These are phyloP conservation scores for Cystoisospora suis DNA, from an alignment of 169 alveolate genomes.

Conservation along the genomic window DNA sequence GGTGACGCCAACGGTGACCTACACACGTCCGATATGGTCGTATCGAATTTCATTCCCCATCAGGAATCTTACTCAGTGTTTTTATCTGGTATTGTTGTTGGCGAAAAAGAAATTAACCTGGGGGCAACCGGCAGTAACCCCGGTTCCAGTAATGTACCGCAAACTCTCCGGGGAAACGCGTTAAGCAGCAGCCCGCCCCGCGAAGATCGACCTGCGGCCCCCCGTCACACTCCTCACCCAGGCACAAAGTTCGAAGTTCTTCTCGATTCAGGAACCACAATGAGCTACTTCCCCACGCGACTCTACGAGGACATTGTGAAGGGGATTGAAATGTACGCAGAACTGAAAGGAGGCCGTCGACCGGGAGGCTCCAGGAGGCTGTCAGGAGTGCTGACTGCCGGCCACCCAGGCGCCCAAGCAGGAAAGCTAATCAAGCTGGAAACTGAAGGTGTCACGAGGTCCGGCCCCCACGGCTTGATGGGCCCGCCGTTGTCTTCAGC, in stretches of 20 bases:
- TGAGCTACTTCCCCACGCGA: conserved; percentile 71
- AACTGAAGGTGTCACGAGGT: no score
- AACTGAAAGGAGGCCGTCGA: conserved; percentile 9
- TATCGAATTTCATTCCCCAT: background rate
- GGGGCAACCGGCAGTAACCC: background rate
- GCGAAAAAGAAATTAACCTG: background rate
- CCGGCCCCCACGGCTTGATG: no score
- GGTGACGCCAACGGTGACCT: conserved; percentile 32
- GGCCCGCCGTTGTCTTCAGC: no score
- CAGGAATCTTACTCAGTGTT: conserved; percentile 40
- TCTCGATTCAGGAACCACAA: conserved; percentile 74
- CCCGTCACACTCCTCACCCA: background rate
- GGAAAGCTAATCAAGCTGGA: no score
- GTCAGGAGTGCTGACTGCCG: no score
- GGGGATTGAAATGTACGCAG: conserved; percentile 50
- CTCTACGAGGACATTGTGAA: conserved; percentile 63
- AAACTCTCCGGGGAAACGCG: background rate
- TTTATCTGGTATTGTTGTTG: conserved; percentile 35
- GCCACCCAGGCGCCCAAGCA: no score
- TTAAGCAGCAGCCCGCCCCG: background rate
- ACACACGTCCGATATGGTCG: background rate
- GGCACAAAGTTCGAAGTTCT: conserved; percentile 18
- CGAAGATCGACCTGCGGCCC: background rate
- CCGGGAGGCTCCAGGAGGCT: background rate
- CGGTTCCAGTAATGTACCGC: conserved; percentile 25